Conservation (phyloP, 2,329 filamentous ascomycete species). For the Trichoderma semiorbis region DNA sequence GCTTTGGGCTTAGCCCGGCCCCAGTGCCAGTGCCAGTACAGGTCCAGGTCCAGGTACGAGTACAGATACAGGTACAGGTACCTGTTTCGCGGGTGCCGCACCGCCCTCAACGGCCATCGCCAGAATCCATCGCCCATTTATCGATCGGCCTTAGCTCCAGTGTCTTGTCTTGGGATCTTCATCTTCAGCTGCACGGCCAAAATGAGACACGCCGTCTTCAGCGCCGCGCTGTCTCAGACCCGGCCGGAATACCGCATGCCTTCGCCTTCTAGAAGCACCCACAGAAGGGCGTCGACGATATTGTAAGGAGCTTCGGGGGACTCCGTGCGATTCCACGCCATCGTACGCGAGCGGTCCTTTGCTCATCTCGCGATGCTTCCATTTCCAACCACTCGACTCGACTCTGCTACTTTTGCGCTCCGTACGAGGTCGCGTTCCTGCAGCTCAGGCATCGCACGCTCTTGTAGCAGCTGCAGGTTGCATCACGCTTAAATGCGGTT, state of each 20-base stretch:
- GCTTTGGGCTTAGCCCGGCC: background rate
- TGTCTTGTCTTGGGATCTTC: constrained; percentile 1
- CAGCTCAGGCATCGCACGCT: background rate
- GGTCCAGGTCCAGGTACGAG: background rate
- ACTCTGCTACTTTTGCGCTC: background rate
- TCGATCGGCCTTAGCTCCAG: constrained; percentile 6
- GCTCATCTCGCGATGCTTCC: constrained; percentile 9
- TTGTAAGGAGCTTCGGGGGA: constrained; percentile 5
- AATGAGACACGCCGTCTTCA: constrained; percentile 9
- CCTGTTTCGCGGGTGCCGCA: background rate
- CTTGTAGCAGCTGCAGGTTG: constrained; percentile 5
- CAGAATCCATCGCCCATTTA: background rate
- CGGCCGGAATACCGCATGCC: background rate
- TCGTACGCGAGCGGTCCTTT: constrained; percentile 10
- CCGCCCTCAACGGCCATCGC: background rate
- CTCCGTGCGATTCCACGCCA: constrained; percentile 1
- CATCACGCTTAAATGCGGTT: constrained; percentile 1
- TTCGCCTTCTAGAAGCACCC: constrained; percentile 7
- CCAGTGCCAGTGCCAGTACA: background rate
- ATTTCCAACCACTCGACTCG: background rate
- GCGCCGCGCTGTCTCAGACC: constrained; percentile 3
- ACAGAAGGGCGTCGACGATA: background rate
- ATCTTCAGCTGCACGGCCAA: background rate
- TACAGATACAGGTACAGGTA: background rate
- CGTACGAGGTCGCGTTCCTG: background rate